Evolutionary conservation across 1,284 basidiomycete genomes (phyloP).

Genomic region (Ustilago shanxiensis): DNA sequence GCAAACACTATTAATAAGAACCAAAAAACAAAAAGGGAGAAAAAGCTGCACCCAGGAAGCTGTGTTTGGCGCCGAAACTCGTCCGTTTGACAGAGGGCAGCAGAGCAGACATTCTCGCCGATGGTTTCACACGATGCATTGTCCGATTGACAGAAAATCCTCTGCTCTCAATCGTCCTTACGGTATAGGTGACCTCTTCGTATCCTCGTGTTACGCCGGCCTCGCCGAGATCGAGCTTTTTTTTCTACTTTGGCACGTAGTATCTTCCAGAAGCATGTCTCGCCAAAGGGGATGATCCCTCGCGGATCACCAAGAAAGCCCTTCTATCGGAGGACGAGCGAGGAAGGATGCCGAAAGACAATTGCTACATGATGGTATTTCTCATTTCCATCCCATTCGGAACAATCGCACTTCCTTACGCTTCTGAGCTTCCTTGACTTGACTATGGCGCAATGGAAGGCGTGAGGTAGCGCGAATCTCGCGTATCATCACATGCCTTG

Average conservation of each 20-base stretch:
- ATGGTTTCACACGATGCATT: conserved; percentile 30
- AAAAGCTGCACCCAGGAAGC: conserved; percentile 9
- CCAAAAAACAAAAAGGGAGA: neutral
- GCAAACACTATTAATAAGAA: too few species aligned
- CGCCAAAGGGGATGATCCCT: neutral
- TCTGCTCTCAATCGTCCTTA: too few species aligned
- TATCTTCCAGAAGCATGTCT: neutral
- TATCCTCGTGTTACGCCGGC: neutral
- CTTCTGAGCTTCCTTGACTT: neutral
- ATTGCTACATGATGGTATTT: too few species aligned
- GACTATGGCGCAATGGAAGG: neutral
- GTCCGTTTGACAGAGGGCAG: neutral
- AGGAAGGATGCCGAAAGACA: conserved; percentile 3
- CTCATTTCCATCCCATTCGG: too few species aligned
- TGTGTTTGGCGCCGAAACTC: conserved; percentile 13
- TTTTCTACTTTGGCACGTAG: neutral
- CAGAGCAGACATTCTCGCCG: neutral
- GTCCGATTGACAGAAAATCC: conserved; percentile 20
- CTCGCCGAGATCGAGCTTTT: neutral
- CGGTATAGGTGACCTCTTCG: too few species aligned
- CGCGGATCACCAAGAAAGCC: neutral
- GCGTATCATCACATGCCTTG: neutral
- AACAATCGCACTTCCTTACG: neutral
- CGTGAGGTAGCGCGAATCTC: neutral
- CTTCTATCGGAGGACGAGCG: neutral